Percentiles rank a stretch among this genome's conserved stretches.
These are phyloP conservation scores for Aspergillus chevalieri DNA, from an alignment of 2,329 filamentous ascomycete species.

Conservation along the genomic window DNA sequence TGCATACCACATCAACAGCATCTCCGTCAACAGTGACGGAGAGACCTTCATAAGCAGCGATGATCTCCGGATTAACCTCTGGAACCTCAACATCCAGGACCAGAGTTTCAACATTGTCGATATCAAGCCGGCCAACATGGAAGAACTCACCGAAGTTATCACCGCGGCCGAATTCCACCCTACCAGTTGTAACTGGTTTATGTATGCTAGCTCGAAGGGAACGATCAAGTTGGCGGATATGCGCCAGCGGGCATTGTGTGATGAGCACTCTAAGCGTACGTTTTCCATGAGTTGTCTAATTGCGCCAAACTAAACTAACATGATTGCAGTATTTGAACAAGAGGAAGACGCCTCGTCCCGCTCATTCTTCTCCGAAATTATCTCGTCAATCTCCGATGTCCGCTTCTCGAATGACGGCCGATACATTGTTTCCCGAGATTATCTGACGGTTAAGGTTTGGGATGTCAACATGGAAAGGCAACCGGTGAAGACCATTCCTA, in stretches of 20 bases:
- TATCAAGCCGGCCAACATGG: conserved; percentile 99
- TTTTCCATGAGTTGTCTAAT: conserved; percentile 12
- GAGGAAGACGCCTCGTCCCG: conserved; percentile 95
- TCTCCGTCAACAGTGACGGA: conserved; percentile 99
- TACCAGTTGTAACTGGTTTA: conserved; percentile 98
- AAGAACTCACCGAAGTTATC: conserved; percentile 97
- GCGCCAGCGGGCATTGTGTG: conserved; percentile 92
- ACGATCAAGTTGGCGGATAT: conserved; percentile 99
- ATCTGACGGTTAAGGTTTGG: conserved; percentile 99
- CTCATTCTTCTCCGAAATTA: conserved; percentile 99
- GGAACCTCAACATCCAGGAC: conserved; percentile 98
- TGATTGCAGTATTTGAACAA: conserved; percentile 80
- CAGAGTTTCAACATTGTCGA: conserved; percentile 99
- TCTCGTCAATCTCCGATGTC: conserved; percentile 97
- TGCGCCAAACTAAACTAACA: conserved; percentile 9
- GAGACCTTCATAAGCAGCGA: conserved; percentile 99
- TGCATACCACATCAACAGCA: conserved; percentile 99
- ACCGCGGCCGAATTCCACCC: conserved; percentile 98
- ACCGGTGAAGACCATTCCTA: conserved; percentile 96
- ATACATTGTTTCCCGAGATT: conserved; percentile 96
- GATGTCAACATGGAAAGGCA: conserved; percentile 99
- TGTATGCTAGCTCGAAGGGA: conserved; percentile 98
- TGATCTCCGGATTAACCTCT: conserved; percentile 93
- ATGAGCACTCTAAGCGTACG: conserved; percentile 91
- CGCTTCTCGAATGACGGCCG: conserved; percentile 94